These are phyloP conservation scores for Borovskyia barvae DNA, from an alignment of 208 protist genomes.

Conservation along the genomic window DNA sequence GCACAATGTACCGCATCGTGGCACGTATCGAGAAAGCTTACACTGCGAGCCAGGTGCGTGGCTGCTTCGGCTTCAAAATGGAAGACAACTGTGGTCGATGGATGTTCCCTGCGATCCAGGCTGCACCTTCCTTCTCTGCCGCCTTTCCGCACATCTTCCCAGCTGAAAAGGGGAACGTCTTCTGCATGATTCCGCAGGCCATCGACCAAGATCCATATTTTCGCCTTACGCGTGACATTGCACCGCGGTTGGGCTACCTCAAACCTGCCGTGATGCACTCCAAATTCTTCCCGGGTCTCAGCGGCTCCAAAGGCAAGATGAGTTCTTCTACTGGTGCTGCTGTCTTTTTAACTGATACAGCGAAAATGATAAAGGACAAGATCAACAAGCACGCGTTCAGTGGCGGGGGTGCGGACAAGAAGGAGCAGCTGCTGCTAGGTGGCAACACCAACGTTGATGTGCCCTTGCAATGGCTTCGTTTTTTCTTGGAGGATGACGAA, in stretches of 20 bases:
- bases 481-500: slow-evolving; percentile 98
- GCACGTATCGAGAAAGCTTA: slow-evolving; percentile 94
- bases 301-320: slow-evolving; percentile 98
- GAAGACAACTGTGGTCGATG: slow-evolving; percentile 96
- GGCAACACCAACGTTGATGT: slow-evolving; percentile 95
- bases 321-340: slow-evolving; percentile 89
- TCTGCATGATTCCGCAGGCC: slow-evolving; percentile 99
- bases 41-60: slow-evolving; percentile 93
- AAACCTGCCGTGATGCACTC: slow-evolving; percentile 98
- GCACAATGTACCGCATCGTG: slow-evolving; percentile 96
- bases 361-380: slow-evolving; percentile 93
- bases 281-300: slow-evolving; percentile 98
- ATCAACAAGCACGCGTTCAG: slow-evolving; percentile 98
- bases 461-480: slow-evolving; percentile 96
- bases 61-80: slow-evolving; percentile 97
- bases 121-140: slow-evolving; percentile 95
- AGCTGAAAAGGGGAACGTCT: slow-evolving; percentile 81
- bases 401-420: slow-evolving; percentile 95
- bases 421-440: slow-evolving; percentile 96
- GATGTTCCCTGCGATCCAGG: slow-evolving; percentile 98
- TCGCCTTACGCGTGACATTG: slow-evolving; percentile 98
- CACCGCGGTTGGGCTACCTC: slow-evolving; percentile 91
- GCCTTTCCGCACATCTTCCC: slow-evolving; percentile 98
- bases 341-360: slow-evolving; percentile 98
- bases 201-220: slow-evolving; percentile 99